Conservation (phyloP, 2,329 filamentous ascomycete genomes). For the Claviceps sp. region DNA sequence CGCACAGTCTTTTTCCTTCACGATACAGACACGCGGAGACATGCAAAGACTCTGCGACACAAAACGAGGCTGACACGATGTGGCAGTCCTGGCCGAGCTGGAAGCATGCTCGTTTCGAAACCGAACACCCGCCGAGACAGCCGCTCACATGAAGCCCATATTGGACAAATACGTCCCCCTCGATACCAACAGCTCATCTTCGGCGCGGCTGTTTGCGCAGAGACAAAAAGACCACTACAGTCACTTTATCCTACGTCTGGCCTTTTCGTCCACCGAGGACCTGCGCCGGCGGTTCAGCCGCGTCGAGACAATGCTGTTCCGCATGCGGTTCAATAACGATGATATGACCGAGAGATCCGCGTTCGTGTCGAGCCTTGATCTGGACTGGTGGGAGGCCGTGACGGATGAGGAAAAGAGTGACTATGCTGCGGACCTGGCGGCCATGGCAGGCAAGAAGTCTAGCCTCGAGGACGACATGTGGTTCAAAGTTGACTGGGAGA, state of each 20-base stretch:
- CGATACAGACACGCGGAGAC: neutral
- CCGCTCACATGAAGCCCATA: slow-evolving; percentile 69
- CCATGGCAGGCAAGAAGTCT: slow-evolving; percentile 27
- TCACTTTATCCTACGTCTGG: slow-evolving; percentile 89
- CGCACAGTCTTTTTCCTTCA: neutral
- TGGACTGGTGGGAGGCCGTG: slow-evolving; percentile 87
- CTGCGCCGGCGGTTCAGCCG: slow-evolving; percentile 73
- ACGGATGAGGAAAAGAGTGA: slow-evolving; percentile 62
- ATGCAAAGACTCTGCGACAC: neutral
- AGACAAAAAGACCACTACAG: slow-evolving; percentile 94
- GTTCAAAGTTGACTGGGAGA: slow-evolving; percentile 95
- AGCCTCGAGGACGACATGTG: slow-evolving; percentile 63
- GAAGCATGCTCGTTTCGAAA: slow-evolving; percentile 96
- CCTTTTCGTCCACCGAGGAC: slow-evolving; percentile 85
- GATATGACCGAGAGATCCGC: slow-evolving; percentile 56
- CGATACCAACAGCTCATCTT: slow-evolving; percentile 56
- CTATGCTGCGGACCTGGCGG: slow-evolving; percentile 47
- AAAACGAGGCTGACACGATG: neutral
- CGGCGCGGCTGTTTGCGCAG: slow-evolving; percentile 49
- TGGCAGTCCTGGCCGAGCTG: slow-evolving; percentile 65
- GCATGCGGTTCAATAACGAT: slow-evolving; percentile 66
- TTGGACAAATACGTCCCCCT: slow-evolving; percentile 80
- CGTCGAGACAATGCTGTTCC: slow-evolving; percentile 81
- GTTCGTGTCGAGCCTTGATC: slow-evolving; percentile 63
- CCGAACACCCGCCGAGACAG: slow-evolving; percentile 68